Conservation (phyloP, 2,329 filamentous ascomycete genomes). For the Rutstroemia sp. region DNA sequence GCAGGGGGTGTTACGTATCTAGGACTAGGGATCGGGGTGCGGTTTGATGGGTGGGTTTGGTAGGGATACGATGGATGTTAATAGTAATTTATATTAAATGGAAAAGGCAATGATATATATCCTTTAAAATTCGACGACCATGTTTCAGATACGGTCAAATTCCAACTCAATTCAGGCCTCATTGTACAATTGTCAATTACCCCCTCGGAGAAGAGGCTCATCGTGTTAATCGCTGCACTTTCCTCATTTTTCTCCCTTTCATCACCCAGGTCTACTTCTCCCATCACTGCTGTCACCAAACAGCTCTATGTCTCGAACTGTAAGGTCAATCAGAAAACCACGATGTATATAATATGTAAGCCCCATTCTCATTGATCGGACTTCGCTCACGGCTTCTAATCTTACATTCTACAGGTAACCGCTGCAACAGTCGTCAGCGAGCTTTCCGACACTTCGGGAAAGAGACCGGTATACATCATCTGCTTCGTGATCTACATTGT, state of each 20-base stretch:
- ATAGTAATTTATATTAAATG: too few species aligned
- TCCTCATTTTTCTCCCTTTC: slow-evolving; percentile 29
- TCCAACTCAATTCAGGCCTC: too few species aligned
- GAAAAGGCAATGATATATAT: too few species aligned
- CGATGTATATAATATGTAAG: slow-evolving; percentile 31
- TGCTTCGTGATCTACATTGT: slow-evolving; percentile 46
- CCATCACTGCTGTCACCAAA: slow-evolving; percentile 40
- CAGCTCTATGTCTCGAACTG: slow-evolving; percentile 38
- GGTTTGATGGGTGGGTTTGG: too few species aligned
- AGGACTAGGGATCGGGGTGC: too few species aligned
- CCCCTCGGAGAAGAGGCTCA: slow-evolving; percentile 33
- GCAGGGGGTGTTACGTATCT: too few species aligned
- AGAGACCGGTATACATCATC: slow-evolving; percentile 46
- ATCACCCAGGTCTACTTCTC: slow-evolving; percentile 49
- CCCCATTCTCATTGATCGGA: neutral
- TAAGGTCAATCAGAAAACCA: slow-evolving; percentile 33
- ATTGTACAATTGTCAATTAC: too few species aligned
- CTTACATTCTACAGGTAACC: slow-evolving; percentile 51
- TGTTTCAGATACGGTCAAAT: too few species aligned
- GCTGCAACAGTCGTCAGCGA: slow-evolving; percentile 49
- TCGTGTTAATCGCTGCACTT: slow-evolving; percentile 34
- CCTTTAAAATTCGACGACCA: too few species aligned
- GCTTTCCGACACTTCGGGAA: slow-evolving; percentile 46
- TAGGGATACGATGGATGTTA: too few species aligned
- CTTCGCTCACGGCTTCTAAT: neutral